Conservation (phyloP, 2,329 filamentous ascomycete genomes). For the Fusarium vanettenii region DNA sequence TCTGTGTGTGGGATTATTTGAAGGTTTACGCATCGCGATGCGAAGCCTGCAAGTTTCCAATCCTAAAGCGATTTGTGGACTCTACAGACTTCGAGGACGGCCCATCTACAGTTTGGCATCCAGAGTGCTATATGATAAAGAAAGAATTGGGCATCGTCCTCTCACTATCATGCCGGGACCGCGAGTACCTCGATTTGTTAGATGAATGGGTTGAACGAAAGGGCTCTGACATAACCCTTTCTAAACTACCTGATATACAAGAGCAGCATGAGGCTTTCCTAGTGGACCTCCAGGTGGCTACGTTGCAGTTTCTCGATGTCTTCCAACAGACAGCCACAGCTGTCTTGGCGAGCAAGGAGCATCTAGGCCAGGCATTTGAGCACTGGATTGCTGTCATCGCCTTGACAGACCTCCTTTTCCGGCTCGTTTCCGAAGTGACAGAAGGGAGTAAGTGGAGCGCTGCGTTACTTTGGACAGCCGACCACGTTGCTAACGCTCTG, state of each 20-base stretch:
- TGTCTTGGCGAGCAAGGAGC: neutral
- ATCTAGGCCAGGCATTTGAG: neutral
- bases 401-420: neutral
- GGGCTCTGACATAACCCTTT: neutral
- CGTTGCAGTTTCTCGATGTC: neutral
- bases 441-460: neutral
- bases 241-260: neutral
- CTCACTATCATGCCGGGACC: neutral
- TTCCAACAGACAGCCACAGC: neutral
- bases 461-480: neutral
- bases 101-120: neutral
- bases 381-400: neutral
- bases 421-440: neutral
- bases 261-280: neutral
- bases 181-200: neutral
- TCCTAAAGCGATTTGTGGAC: neutral
- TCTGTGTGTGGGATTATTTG: neutral
- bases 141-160: neutral
- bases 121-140: neutral
- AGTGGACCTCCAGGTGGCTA: neutral
- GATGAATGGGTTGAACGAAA: neutral
- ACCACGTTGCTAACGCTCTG: neutral
- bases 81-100: neutral
- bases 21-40: neutral
- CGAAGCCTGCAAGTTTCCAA: neutral